Conservation (phyloP, 192 early-diverging fungal species). For the Linnemannia hyalina region DNA sequence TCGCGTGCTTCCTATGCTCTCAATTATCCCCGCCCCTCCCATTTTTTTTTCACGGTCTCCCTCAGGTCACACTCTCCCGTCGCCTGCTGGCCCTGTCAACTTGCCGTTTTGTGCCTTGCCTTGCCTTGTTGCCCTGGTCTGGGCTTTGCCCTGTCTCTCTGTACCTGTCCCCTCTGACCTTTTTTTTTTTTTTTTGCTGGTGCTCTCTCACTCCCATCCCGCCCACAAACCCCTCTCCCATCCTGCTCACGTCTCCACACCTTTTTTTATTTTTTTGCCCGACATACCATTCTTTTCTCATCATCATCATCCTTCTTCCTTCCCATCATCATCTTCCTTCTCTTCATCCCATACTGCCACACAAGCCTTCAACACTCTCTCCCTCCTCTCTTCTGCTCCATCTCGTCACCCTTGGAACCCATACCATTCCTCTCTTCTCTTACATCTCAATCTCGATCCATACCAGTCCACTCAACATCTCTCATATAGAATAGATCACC, state of each 20-base stretch:
- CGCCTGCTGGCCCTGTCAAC: no score
- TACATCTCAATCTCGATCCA: slow-evolving; percentile 22
- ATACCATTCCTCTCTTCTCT: slow-evolving; percentile 2
- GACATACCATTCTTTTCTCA: not conserved
- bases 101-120: no score
- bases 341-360: slow-evolving; percentile 6
- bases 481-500: not conserved
- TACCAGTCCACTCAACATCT: not conserved
- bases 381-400: not conserved
- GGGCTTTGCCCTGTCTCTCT: not conserved
- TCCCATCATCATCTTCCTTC: slow-evolving; percentile 5
- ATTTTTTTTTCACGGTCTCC: not conserved
- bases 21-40: not conserved
- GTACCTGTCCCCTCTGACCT: not conserved
- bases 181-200: not conserved
- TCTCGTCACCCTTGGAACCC: not conserved
- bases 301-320: not conserved
- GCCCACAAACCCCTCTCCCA: not conserved
- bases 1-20: not conserved
- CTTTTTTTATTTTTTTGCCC: not conserved
- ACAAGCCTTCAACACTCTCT: not conserved
- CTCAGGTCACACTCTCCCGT: not conserved
- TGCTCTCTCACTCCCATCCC: not conserved
- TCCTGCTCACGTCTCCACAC: not conserved
- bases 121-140: no score